phyloP scores from a whole-genome alignment of 2,329 filamentous ascomycete genomes.

The Zalaria sp. region DNA sequence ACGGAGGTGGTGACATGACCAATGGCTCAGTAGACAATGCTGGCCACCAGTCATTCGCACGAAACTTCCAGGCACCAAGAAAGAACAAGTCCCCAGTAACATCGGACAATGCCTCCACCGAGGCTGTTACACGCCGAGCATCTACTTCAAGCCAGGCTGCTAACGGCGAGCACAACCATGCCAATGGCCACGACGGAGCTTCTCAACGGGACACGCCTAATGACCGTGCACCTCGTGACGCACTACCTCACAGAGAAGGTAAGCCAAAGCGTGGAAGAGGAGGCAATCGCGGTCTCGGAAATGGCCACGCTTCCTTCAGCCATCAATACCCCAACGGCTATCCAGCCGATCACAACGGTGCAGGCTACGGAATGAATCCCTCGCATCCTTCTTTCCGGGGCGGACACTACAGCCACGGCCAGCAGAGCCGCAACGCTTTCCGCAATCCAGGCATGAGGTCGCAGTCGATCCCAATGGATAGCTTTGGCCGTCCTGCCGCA shows the following conservation, averaged over 20 bases:
- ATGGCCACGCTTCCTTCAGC: conserved; percentile 16
- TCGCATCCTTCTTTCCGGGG: conserved; percentile 15
- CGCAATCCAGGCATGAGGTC: conserved; percentile 40
- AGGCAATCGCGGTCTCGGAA: conserved; percentile 17
- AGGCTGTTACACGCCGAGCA: no score
- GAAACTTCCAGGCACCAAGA: no score
- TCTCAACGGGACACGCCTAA: conserved; percentile 2
- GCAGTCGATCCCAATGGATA: conserved; percentile 46
- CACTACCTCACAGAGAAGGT: background rate
- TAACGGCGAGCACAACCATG: conserved; percentile 3
- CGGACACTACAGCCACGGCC: conserved; percentile 17
- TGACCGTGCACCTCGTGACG: conserved; percentile 4
- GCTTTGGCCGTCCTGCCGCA: conserved; percentile 29
- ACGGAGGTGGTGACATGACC: no score
- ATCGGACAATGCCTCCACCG: no score
- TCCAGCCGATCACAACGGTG: conserved; percentile 11
- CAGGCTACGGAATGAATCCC: conserved; percentile 11
- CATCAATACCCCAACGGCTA: conserved; percentile 13
- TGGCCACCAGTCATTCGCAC: no score
- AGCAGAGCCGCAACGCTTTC: conserved; percentile 26
- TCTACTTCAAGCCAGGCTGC: background rate
- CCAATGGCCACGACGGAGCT: conserved; percentile 6
- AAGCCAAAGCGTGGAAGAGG: conserved; percentile 15
- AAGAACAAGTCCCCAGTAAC: no score
- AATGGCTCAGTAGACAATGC: no score